A percentile compares a stretch with the other conserved stretches of the same genome.
Evolutionary conservation across 2,329 filamentous ascomycete genomes (phyloP).

Genomic region (Aureobasidium subglaciale): DNA sequence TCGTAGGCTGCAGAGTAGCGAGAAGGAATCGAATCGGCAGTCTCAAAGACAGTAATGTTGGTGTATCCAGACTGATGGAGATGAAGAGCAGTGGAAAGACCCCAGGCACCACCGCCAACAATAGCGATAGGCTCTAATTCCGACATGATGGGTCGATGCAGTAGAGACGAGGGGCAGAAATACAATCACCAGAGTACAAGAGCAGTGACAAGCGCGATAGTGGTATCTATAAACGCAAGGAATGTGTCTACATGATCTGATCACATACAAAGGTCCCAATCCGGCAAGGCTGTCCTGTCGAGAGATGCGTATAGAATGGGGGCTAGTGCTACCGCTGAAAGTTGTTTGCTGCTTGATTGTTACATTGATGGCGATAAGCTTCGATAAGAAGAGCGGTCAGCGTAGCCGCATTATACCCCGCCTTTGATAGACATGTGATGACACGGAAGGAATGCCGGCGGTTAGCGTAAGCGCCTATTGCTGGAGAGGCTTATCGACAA

Average conservation of each 20-base stretch:
- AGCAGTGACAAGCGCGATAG: background rate
- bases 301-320: no score
- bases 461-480: background rate
- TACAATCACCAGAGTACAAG: background rate
- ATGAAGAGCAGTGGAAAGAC: slow-evolving; percentile 44
- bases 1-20: slow-evolving; percentile 51
- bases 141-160: background rate
- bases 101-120: slow-evolving; percentile 44
- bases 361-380: background rate
- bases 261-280: no score
- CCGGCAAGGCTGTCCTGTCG: no score
- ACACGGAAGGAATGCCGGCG: background rate
- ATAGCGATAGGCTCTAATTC: slow-evolving; percentile 17
- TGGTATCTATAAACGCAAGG: background rate
- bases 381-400: background rate
- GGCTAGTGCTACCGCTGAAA: background rate
- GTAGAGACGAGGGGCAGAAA: background rate
- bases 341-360: no score
- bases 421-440: background rate
- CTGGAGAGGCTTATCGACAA: background rate
- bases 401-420: background rate
- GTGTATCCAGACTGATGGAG: slow-evolving; percentile 39
- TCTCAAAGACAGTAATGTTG: slow-evolving; percentile 44
- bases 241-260: background rate
- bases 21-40: slow-evolving; percentile 40